Percentiles rank a stretch among this genome's conserved stretches.
These are phyloP conservation scores for Aspergillus aculeatus DNA, from an alignment of 2,329 filamentous ascomycete genomes.

Conservation along the genomic window DNA sequence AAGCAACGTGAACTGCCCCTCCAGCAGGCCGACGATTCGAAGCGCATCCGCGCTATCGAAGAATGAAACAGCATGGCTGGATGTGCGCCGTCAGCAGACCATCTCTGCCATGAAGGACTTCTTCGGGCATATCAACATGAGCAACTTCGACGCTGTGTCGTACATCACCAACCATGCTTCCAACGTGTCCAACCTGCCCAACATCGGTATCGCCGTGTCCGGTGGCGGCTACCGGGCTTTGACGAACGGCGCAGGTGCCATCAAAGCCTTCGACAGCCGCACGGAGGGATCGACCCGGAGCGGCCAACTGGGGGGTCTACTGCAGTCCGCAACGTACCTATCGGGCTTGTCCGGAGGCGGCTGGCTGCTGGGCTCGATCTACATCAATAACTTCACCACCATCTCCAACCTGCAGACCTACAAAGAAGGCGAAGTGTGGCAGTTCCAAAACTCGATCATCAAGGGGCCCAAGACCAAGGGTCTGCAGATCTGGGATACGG, in stretches of 20 bases:
- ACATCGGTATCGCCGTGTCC: conserved; percentile 76
- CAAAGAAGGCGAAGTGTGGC: conserved; percentile 52
- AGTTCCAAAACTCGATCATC: conserved; percentile 62
- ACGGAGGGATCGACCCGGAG: conserved; percentile 59
- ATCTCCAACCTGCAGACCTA: conserved; percentile 47
- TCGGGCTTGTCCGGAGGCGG: conserved; percentile 78
- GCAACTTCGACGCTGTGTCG: conserved; percentile 66
- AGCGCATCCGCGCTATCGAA: conserved; percentile 62
- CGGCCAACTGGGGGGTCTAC: conserved; percentile 74
- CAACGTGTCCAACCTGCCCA: conserved; percentile 60
- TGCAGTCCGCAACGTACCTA: conserved; percentile 80
- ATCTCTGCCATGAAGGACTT: conserved; percentile 71
- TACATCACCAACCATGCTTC: conserved; percentile 64
- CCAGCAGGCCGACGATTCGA: conserved; percentile 65
- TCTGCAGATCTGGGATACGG: conserved; percentile 47
- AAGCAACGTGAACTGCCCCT: conserved; percentile 65
- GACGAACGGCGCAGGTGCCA: conserved; percentile 77
- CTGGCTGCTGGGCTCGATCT: conserved; percentile 81
- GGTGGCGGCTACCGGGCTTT: conserved; percentile 84
- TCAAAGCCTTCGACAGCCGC: conserved; percentile 76
- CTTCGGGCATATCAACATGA: conserved; percentile 69
- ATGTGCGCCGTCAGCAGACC: conserved; percentile 68
- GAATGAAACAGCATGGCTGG: conserved; percentile 74
- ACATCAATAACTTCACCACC: conserved; percentile 73
- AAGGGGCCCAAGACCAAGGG: conserved; percentile 52